These are phyloP conservation scores for Eucalyptus sideroxylon DNA, from an alignment of 345 rosid genomes.

Conservation along the genomic window DNA sequence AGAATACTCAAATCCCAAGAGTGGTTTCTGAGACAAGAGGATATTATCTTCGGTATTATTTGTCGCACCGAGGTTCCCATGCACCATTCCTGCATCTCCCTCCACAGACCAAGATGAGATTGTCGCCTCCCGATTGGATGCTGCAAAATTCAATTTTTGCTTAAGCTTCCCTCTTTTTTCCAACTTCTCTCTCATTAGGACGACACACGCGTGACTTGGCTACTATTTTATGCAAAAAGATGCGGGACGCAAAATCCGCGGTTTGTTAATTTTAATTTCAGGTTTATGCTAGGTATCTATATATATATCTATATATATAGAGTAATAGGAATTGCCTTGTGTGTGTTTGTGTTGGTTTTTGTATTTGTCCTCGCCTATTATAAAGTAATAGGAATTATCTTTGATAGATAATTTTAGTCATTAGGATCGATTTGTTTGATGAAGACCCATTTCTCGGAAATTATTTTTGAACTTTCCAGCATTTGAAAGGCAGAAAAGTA, in stretches of 20 bases:
- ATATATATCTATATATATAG: too few relatives aligned
- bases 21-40: conserved; percentile 1
- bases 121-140: not conserved
- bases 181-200: not conserved
- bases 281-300: not conserved
- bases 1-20: conserved; percentile 3
- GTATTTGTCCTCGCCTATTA: not conserved
- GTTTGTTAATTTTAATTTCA: not conserved
- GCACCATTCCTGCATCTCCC: not conserved
- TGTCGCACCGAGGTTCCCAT: not conserved
- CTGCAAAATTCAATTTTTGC: not conserved
- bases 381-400: not conserved
- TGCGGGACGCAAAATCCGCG: not conserved
- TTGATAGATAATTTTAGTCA: not conserved
- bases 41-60: not conserved
- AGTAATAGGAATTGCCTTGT: not conserved
- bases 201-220: not conserved
- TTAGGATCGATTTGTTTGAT: not conserved
- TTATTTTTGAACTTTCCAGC: not conserved
- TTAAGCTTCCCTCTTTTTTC: not conserved
- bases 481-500: not conserved
- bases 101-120: not conserved
- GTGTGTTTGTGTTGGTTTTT: not conserved
- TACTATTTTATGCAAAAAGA: not conserved
- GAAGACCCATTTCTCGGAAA: not conserved